Percentiles rank a stretch among this genome's conserved stretches.
Evolutionary conservation across 1,284 basidiomycete genomes (phyloP).

Genomic region (Meripilus lineatus): DNA sequence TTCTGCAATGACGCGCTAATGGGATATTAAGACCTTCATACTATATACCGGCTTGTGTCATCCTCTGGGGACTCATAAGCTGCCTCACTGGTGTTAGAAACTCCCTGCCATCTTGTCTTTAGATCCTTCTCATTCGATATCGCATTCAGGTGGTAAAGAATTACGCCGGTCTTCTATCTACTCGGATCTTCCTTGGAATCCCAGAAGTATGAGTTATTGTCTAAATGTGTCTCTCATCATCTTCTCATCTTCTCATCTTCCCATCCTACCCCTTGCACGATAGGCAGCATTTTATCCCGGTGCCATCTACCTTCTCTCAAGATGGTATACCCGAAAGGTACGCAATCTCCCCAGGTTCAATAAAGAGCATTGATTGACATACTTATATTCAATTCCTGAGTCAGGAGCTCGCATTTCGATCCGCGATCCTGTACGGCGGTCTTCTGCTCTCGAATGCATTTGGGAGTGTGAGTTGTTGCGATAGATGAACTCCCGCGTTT

Average conservation of each 20-base stretch:
- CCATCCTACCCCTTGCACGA: background rate
- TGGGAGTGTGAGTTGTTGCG: constrained; percentile 44
- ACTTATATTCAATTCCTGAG: background rate
- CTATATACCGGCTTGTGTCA: constrained; percentile 58
- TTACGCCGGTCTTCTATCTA: constrained; percentile 51
- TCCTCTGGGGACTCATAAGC: constrained; percentile 61
- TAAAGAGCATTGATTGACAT: too few relatives aligned
- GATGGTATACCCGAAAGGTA: constrained; percentile 64
- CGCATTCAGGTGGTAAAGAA: constrained; percentile 28
- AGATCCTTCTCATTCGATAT: too few relatives aligned
- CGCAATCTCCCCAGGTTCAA: too few relatives aligned
- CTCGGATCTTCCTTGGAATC: constrained; percentile 59
- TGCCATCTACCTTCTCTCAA: constrained; percentile 53
- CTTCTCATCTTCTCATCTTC: background rate
- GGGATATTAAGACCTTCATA: constrained; percentile 51
- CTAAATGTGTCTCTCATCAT: background rate
- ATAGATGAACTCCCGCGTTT: too few relatives aligned
- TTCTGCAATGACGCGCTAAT: too few relatives aligned
- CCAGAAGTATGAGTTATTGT: constrained; percentile 39
- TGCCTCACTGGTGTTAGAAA: constrained; percentile 60
- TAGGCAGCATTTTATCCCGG: constrained; percentile 63
- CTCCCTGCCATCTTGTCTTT: constrained; percentile 6
- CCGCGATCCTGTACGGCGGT: constrained; percentile 66
- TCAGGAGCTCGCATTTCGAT: constrained; percentile 64
- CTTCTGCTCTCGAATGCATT: constrained; percentile 75